Evolutionary conservation across 2,329 filamentous ascomycete species (phyloP).

Genomic region (Arthrobotrys conoides): DNA sequence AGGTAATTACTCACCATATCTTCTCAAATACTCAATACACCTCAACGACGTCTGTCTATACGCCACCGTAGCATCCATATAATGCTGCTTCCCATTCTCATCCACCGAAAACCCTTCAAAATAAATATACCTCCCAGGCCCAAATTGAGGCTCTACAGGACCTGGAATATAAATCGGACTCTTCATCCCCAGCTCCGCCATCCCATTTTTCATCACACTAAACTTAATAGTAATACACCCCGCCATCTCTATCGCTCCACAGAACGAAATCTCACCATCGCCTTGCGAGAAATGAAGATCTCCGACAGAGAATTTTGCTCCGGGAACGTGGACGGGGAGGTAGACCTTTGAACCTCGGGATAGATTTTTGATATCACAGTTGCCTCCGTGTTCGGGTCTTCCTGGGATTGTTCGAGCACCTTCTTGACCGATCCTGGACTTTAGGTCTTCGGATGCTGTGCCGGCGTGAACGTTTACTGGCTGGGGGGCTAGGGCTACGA

Average conservation of each 20-base stretch:
- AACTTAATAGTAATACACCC: conserved; percentile 92
- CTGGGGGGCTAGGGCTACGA: conserved; percentile 83
- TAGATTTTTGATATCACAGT: conserved; percentile 92
- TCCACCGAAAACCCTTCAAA: conserved; percentile 94
- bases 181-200: conserved; percentile 81
- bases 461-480: conserved; percentile 81
- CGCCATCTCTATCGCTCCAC: conserved; percentile 93
- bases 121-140: conserved; percentile 83
- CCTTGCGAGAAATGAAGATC: conserved; percentile 89
- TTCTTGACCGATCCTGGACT: conserved; percentile 79
- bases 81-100: conserved; percentile 88
- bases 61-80: conserved; percentile 86
- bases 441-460: conserved; percentile 72
- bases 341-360: conserved; percentile 85
- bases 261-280: conserved; percentile 91
- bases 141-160: conserved; percentile 89
- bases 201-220: conserved; percentile 84
- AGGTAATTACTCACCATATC: conserved; percentile 72
- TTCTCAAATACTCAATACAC: conserved; percentile 82
- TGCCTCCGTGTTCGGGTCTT: conserved; percentile 87
- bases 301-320: conserved; percentile 90
- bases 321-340: conserved; percentile 85
- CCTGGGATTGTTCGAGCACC: conserved; percentile 89
- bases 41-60: conserved; percentile 80
- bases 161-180: conserved; percentile 88